These are phyloP conservation scores for Tolypocladium inflatum DNA, from an alignment of 2,329 filamentous ascomycete species.

Conservation along the genomic window DNA sequence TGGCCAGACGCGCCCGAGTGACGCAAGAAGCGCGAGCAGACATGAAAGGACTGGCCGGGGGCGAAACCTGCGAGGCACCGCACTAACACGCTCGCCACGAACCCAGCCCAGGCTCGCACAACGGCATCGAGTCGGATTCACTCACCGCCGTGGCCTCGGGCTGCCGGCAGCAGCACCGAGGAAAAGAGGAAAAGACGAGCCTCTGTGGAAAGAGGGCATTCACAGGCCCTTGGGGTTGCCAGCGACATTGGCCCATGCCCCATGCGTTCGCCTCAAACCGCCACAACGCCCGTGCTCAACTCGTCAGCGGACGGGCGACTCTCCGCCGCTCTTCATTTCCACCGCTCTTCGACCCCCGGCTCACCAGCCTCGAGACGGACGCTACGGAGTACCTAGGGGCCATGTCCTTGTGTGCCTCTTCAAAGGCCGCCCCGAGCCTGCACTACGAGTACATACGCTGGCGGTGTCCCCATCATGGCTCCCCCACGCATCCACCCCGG, in stretches of 20 bases:
- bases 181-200: not conserved
- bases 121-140: too few species aligned
- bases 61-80: not conserved
- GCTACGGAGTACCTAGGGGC: too few species aligned
- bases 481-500: not conserved
- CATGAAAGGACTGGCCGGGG: not conserved
- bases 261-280: not conserved
- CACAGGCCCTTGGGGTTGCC: too few species aligned
- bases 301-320: too few species aligned
- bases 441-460: too few species aligned
- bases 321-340: conserved; percentile 7
- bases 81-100: too few species aligned
- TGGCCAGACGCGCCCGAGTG: not conserved
- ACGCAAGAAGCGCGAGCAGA: not conserved
- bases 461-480: not conserved
- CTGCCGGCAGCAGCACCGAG: too few species aligned
- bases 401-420: not conserved
- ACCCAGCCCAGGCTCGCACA: too few species aligned
- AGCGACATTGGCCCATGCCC: too few species aligned
- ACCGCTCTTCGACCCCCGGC: not conserved
- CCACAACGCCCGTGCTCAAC: not conserved
- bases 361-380: not conserved
- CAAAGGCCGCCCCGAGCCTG: not conserved
- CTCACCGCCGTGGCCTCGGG: too few species aligned
- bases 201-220: not conserved